phyloP scores from a whole-genome alignment of 176 grass and related monocot species.

The Miscanthus lutarioriparius region DNA sequence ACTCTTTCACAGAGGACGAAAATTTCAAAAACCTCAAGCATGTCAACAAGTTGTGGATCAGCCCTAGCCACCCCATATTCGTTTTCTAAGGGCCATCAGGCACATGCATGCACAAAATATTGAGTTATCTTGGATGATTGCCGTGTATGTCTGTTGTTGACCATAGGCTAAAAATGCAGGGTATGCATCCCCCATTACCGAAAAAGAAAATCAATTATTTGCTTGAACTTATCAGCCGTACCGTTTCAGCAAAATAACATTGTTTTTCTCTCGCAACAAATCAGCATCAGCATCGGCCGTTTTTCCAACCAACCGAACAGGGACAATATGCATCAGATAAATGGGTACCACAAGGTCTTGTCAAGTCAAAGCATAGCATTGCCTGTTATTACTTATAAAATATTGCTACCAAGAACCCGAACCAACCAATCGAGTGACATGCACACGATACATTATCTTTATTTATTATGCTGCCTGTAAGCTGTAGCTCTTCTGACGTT shows the following conservation, averaged over 20 bases:
- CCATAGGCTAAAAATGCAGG: background rate
- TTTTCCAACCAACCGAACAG: too few species aligned
- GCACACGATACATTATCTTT: background rate
- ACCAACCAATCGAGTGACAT: slow-evolving; percentile 1
- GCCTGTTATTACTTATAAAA: slow-evolving; percentile 20
- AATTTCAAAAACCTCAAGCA: background rate
- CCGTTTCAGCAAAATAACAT: too few species aligned
- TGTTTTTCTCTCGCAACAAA: too few species aligned
- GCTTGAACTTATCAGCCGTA: too few species aligned
- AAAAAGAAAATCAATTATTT: background rate
- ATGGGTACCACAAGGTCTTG: slow-evolving; percentile 31
- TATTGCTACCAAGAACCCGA: background rate
- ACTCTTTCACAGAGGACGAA: background rate
- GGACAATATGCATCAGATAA: background rate
- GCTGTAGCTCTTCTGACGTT: background rate
- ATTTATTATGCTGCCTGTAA: background rate
- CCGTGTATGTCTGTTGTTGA: background rate
- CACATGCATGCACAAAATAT: slow-evolving; percentile 9
- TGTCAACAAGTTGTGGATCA: background rate
- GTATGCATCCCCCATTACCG: background rate
- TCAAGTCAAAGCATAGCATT: slow-evolving; percentile 38
- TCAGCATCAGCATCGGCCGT: too few species aligned
- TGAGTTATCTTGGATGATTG: background rate
- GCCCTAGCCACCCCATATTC: background rate
- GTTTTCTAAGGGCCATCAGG: background rate